A percentile compares a stretch with the other conserved stretches of the same genome.
phyloP scores from a whole-genome alignment of 495 filamentous ascomycete species.

The Sporormia fimetaria region DNA sequence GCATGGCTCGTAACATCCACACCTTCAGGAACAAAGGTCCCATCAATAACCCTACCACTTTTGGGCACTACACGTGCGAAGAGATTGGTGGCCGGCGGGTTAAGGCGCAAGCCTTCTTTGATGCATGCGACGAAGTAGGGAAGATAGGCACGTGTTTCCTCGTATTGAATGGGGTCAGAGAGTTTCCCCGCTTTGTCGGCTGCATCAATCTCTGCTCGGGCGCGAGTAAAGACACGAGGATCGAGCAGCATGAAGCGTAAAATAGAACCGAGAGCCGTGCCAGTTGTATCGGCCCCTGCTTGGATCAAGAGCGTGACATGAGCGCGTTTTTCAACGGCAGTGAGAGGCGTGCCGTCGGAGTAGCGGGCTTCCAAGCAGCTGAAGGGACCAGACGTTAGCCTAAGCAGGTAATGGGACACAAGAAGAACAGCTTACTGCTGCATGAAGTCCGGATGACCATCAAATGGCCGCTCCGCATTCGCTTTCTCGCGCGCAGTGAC shows the following conservation, averaged over 20 bases:
- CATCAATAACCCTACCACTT: constrained; percentile 27
- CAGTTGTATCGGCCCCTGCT: constrained; percentile 56
- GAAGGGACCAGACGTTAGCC: background rate
- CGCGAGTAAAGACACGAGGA: no score
- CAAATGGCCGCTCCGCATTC: constrained; percentile 9
- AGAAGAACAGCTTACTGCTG: constrained; percentile 17
- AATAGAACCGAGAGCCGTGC: constrained; percentile 46
- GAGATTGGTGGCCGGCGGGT: constrained; percentile 7
- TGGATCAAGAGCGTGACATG: constrained; percentile 20
- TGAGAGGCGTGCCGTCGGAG: constrained; percentile 6
- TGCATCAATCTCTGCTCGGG: constrained; percentile 16
- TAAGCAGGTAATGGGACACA: background rate
- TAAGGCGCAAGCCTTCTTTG: constrained; percentile 17
- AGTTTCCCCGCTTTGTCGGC: constrained; percentile 3
- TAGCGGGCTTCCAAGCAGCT: constrained; percentile 15
- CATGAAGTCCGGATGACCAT: constrained; percentile 17
- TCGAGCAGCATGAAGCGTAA: constrained; percentile 47
- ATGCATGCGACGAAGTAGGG: constrained; percentile 18
- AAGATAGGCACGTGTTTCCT: constrained; percentile 6
- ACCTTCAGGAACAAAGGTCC: constrained; percentile 18
- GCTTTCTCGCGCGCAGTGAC: constrained; percentile 8
- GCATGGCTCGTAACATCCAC: constrained; percentile 25
- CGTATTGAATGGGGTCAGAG: constrained; percentile 12
- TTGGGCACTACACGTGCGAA: constrained; percentile 13
- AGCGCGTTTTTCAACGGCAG: constrained; percentile 12